Evolutionary conservation across 495 filamentous ascomycete genomes (phyloP).

Genomic region (Annulohypoxylon moriforme): DNA sequence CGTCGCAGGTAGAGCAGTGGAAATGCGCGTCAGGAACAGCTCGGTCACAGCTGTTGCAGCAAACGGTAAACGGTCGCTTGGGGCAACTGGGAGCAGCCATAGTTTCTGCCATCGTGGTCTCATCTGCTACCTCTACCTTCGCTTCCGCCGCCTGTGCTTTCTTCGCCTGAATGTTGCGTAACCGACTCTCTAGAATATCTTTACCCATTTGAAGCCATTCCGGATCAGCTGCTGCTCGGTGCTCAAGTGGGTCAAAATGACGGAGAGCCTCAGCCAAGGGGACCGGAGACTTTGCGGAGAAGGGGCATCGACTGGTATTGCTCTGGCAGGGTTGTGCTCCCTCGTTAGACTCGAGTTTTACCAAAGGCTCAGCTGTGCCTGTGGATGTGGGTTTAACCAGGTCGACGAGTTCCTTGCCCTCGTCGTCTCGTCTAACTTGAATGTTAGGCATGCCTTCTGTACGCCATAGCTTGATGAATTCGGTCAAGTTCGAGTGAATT

Average conservation of each 20-base stretch:
- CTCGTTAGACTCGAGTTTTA: slow-evolving; percentile 13
- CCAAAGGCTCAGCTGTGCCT: slow-evolving; percentile 13
- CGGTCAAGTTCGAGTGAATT: slow-evolving; percentile 35
- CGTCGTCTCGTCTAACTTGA: slow-evolving; percentile 34
- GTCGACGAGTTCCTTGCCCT: slow-evolving; percentile 42
- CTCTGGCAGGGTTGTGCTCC: not conserved
- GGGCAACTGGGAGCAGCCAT: slow-evolving; percentile 12
- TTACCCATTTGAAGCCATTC: too few species aligned
- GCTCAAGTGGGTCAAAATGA: too few species aligned
- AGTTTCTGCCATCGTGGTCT: slow-evolving; percentile 1
- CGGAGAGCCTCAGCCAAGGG: slow-evolving; percentile 28
- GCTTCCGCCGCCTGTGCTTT: not conserved
- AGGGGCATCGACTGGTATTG: slow-evolving; percentile 16
- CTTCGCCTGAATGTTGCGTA: slow-evolving; percentile 2
- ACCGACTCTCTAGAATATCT: slow-evolving; percentile 13
- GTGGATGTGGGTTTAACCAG: slow-evolving; percentile 21
- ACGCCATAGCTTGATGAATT: slow-evolving; percentile 44
- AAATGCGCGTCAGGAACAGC: slow-evolving; percentile 85
- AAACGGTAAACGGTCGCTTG: slow-evolving; percentile 69
- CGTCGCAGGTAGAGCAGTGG: slow-evolving; percentile 92
- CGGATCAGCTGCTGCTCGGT: too few species aligned
- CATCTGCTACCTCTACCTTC: not conserved
- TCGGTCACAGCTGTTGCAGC: slow-evolving; percentile 89
- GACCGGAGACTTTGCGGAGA: slow-evolving; percentile 33
- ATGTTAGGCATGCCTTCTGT: slow-evolving; percentile 41